Conservation (phyloP, 2,329 filamentous ascomycete genomes). For the Dryadomyces quercus-mongolicae region DNA sequence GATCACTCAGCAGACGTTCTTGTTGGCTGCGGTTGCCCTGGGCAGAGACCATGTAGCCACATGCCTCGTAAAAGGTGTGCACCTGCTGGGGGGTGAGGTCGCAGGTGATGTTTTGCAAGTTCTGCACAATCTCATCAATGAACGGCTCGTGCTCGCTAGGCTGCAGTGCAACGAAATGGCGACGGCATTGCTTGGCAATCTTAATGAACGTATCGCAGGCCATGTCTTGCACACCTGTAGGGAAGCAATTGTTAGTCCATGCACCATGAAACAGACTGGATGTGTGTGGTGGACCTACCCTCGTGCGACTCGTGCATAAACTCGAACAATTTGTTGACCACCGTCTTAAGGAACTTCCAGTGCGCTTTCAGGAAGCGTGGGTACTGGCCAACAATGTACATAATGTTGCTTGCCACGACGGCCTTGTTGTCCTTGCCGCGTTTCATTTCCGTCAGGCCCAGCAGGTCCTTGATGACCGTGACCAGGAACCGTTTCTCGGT, state of each 20-base stretch:
- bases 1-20: slow-evolving; percentile 76
- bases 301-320: slow-evolving; percentile 99
- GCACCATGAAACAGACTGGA: background rate
- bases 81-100: slow-evolving; percentile 94
- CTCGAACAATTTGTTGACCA: slow-evolving; percentile 98
- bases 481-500: slow-evolving; percentile 98
- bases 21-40: slow-evolving; percentile 93
- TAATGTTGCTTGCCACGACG: slow-evolving; percentile 97
- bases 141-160: slow-evolving; percentile 91
- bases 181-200: slow-evolving; percentile 94
- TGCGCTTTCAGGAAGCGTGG: slow-evolving; percentile 96
- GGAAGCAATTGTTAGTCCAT: too few relatives aligned
- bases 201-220: slow-evolving; percentile 99
- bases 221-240: slow-evolving; percentile 88
- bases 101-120: slow-evolving; percentile 88
- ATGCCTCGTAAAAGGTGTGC: slow-evolving; percentile 98
- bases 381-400: slow-evolving; percentile 99
- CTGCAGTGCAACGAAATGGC: slow-evolving; percentile 93
- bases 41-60: slow-evolving; percentile 97
- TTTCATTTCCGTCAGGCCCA: slow-evolving; percentile 97
- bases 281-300: slow-evolving; percentile 38
- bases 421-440: slow-evolving; percentile 99
- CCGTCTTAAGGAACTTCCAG: slow-evolving; percentile 99
- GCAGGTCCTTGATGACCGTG: slow-evolving; percentile 95
- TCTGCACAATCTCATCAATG: slow-evolving; percentile 96